Base-by-base conservation (phyloP, 192 early-diverging fungal genomes). In the Linnemannia hyalina region DNA sequence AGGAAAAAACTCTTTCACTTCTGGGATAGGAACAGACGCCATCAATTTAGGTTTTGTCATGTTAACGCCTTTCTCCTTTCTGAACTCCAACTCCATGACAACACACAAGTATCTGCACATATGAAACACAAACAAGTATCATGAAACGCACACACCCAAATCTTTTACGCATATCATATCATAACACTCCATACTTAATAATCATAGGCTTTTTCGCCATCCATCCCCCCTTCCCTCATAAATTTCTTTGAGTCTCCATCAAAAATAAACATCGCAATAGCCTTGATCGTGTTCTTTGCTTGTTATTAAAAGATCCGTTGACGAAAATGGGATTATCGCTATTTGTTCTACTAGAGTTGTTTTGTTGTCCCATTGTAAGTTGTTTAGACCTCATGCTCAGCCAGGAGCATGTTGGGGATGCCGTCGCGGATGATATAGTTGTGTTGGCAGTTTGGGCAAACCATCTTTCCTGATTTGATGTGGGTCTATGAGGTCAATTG, bases 341-440 rank as follows among this genome's bases (percentile, higher is more conserved):
- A 26, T 49, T 8, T 54, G 47, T 75, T 26, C 52, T 75, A 36
- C 60, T 40, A 57, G 2, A 29, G 54, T 75, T 38, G 49, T 60
- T 38, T 36, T 54, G 4, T 15, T 40, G 13, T 47, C 10, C 60
- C 36, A 47, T 16, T 72, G 3, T 9, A 26, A 22, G 38, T 26
- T 36, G 1, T 68, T 78, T 91, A 95, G 81, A 95, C 93, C 85
- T 97, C 96, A 74, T 94, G 93, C 81, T 97, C 96, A 35, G 92
- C 93, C 60, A 97, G 89, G 16, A 97, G 91, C 96, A 97, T 97
- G 87, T 96, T 96, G 68, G 98, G 97, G 77, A 99, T 96, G 41
- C 97, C 97, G 82, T 98, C 95, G 68, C 93, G 95, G 87, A 99
- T 97, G 69, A 93, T 92, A 89, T 97, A 99, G 36, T 96, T 95